These are phyloP conservation scores for Botrytis paeoniae DNA, from an alignment of 2,329 filamentous ascomycete species.

Conservation along the genomic window DNA sequence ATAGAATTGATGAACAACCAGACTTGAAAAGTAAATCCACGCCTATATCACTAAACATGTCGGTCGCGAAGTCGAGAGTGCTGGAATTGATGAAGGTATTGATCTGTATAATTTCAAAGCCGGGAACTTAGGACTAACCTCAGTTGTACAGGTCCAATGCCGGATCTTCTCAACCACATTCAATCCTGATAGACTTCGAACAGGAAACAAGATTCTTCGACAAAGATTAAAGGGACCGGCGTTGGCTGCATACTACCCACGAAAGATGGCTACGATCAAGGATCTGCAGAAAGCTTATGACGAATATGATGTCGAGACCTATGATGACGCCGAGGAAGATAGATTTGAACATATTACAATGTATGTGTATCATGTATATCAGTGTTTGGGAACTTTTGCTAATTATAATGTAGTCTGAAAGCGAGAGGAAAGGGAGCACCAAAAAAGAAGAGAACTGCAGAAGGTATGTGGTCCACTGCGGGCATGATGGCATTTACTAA, in stretches of 20 bases:
- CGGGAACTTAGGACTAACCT: not conserved
- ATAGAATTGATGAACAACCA: not conserved
- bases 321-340: slow-evolving; percentile 75
- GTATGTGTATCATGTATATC: slow-evolving; percentile 20
- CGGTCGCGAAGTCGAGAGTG: slow-evolving; percentile 59
- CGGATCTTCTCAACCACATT: slow-evolving; percentile 86
- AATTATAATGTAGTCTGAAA: slow-evolving; percentile 57
- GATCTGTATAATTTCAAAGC: not conserved
- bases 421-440: slow-evolving; percentile 81
- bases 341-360: slow-evolving; percentile 48
- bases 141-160: slow-evolving; percentile 71
- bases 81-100: slow-evolving; percentile 76
- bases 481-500: not conserved
- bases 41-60: slow-evolving; percentile 48
- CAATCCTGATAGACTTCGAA: slow-evolving; percentile 78
- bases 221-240: slow-evolving; percentile 83
- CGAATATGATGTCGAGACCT: slow-evolving; percentile 45
- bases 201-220: slow-evolving; percentile 89
- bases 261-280: slow-evolving; percentile 57
- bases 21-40: not conserved
- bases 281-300: slow-evolving; percentile 63
- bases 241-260: slow-evolving; percentile 85
- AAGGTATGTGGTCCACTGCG: slow-evolving; percentile 34
- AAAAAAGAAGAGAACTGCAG: slow-evolving; percentile 77
- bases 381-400: slow-evolving; percentile 59